A percentile compares a stretch with the other conserved stretches of the same genome.
These are phyloP conservation scores for Skeletonema costatum DNA, from an alignment of 108 stramenopile species.

Conservation along the genomic window DNA sequence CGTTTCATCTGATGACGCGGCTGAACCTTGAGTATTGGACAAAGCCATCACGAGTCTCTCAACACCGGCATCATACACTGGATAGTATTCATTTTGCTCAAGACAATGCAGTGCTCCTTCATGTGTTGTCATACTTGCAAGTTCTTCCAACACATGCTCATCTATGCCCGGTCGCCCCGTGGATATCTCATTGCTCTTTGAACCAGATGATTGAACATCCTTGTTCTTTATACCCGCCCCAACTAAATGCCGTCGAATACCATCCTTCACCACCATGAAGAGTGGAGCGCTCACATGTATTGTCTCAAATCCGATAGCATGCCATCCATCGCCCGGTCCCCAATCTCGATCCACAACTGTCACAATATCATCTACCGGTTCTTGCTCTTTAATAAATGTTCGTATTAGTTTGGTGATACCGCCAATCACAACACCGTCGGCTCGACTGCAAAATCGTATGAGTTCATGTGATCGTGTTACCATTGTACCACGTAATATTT, in stretches of 20 bases:
- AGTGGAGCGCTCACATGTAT: conserved; percentile 44
- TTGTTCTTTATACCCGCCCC: conserved; percentile 31
- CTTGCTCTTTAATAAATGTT: conserved; percentile 34
- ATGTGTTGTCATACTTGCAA: not conserved
- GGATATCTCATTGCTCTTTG: conserved; percentile 11
- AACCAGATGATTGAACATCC: not conserved
- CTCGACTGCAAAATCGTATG: conserved; percentile 51
- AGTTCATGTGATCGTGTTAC: conserved; percentile 49
- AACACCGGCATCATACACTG: conserved; percentile 28
- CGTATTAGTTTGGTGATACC: conserved; percentile 53
- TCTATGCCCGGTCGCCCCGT: not conserved
- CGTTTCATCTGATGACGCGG: not conserved
- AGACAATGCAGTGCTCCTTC: not conserved
- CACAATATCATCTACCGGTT: conserved; percentile 56
- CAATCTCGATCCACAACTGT: conserved; percentile 67
- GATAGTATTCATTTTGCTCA: conserved; percentile 2
- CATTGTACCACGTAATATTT: conserved; percentile 14
- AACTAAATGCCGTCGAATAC: conserved; percentile 29
- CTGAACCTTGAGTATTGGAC: not conserved
- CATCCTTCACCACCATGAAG: conserved; percentile 38
- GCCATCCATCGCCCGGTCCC: conserved; percentile 52
- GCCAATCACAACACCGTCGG: conserved; percentile 46
- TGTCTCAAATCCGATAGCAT: conserved; percentile 47
- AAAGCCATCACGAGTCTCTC: not conserved
- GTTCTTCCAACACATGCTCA: conserved; percentile 1